Evolutionary conservation across 176 grass and related monocot genomes (phyloP).

Genomic region (Aechmea fasciata): DNA sequence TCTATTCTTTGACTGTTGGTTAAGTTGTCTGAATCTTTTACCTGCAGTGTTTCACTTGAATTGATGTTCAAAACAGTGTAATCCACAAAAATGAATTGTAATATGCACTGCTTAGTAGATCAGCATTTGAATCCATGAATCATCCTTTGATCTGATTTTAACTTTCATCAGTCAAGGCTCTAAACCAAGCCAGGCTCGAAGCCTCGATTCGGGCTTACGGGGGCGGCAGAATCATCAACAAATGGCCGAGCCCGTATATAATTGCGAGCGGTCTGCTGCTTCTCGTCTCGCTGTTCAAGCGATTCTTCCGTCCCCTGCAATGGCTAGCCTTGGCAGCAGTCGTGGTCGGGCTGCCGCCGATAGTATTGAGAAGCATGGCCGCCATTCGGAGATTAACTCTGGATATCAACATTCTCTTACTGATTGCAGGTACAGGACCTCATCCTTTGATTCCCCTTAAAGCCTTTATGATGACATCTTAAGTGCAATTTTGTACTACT

Average conservation of each 20-base stretch:
- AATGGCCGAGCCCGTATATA: constrained; percentile 86
- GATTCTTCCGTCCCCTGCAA: constrained; percentile 63
- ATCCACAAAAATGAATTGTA: too few species aligned
- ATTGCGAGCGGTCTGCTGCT: constrained; percentile 45
- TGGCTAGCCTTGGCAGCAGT: constrained; percentile 61
- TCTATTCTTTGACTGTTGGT: too few species aligned
- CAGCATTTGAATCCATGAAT: neutral
- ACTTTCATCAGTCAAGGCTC: constrained; percentile 45
- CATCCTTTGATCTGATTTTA: neutral
- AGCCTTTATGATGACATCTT: too few species aligned
- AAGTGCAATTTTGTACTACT: too few species aligned
- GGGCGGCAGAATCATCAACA: constrained; percentile 31
- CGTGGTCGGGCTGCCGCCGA: constrained; percentile 30
- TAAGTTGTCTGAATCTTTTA: too few species aligned
- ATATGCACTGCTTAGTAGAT: too few species aligned
- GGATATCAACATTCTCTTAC: constrained; percentile 92
- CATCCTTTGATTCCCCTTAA: too few species aligned
- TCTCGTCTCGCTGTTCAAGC: constrained; percentile 54
- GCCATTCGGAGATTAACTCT: constrained; percentile 59
- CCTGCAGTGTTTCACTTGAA: too few species aligned
- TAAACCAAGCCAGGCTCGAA: constrained; percentile 80
- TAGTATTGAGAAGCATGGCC: constrained; percentile 35
- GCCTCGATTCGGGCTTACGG: constrained; percentile 68
- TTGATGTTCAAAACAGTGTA: too few species aligned
- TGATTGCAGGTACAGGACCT: constrained; percentile 68